These are phyloP conservation scores for Myxozyma nipponensis DNA, from an alignment of 805 yeast genomes.

Conservation along the genomic window DNA sequence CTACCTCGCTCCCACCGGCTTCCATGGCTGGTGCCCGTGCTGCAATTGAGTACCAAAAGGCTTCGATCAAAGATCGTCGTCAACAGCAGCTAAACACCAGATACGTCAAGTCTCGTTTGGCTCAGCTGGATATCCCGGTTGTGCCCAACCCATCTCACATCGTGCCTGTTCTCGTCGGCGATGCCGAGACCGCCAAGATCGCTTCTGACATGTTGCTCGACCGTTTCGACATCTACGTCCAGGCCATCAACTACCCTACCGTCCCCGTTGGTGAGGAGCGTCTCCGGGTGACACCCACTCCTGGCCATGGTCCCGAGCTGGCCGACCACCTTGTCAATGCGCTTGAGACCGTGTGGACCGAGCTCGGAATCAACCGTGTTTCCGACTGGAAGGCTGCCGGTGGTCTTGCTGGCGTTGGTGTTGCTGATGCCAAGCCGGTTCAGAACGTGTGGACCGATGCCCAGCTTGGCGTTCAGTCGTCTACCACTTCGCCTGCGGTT, in stretches of 20 bases:
- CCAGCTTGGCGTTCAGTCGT: constrained; percentile 48
- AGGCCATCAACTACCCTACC: constrained; percentile 97
- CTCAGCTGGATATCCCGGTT: constrained; percentile 79
- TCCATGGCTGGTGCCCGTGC: constrained; percentile 92
- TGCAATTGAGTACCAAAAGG: constrained; percentile 80
- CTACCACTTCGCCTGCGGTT: constrained; percentile 2
- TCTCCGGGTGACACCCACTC: constrained; percentile 97
- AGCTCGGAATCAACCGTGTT: constrained; percentile 69
- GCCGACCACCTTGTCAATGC: constrained; percentile 74
- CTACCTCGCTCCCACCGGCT: constrained; percentile 96
- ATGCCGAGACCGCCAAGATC: constrained; percentile 83
- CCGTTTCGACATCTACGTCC: constrained; percentile 86
- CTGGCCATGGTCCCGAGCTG: constrained; percentile 80
- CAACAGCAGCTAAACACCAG: constrained; percentile 81
- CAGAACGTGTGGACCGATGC: constrained; percentile 84
- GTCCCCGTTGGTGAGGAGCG: constrained; percentile 95
- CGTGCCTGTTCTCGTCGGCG: constrained; percentile 92
- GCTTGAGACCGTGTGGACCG: constrained; percentile 73
- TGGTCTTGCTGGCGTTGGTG: constrained; percentile 91
- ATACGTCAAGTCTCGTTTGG: constrained; percentile 73
- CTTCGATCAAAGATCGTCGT: constrained; percentile 70
- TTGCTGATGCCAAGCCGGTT: constrained; percentile 43
- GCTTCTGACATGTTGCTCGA: constrained; percentile 88
- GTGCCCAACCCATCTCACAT: constrained; percentile 97
- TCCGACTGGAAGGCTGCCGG: constrained; percentile 74